These are phyloP conservation scores for Metschnikowia lochheadii DNA, from an alignment of 805 yeast genomes.

Conservation along the genomic window DNA sequence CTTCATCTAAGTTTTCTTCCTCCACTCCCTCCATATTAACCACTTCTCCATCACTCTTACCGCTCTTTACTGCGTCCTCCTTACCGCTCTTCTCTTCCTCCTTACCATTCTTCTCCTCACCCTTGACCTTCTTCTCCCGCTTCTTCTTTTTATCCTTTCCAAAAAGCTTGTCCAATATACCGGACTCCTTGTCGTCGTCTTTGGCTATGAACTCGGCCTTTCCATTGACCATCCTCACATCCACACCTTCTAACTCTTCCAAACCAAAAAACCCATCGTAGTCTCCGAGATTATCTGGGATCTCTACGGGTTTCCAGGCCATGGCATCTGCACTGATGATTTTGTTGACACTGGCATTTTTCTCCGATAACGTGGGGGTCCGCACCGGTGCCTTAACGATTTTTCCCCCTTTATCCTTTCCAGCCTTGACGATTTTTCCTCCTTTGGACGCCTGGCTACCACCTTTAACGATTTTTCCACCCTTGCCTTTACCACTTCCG, in stretches of 20 bases:
- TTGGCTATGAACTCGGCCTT: constrained; percentile 49
- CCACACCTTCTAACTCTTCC: constrained; percentile 93
- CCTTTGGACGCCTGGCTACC: neutral
- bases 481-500: neutral
- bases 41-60: no score
- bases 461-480: no score
- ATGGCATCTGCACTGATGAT: constrained; percentile 49
- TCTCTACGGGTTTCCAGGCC: constrained; percentile 76
- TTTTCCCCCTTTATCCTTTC: neutral
- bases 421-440: constrained; percentile 1
- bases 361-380: constrained; percentile 29
- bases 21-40: no score
- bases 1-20: constrained; percentile 13
- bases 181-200: constrained; percentile 27
- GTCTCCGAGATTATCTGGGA: constrained; percentile 81
- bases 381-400: constrained; percentile 7
- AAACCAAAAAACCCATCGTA: constrained; percentile 89
- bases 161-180: constrained; percentile 22
- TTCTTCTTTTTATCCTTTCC: constrained; percentile 13
- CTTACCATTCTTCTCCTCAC: constrained; percentile 10
- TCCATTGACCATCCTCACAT: constrained; percentile 70
- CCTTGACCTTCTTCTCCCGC: constrained; percentile 10
- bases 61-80: no score
- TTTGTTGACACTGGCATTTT: constrained; percentile 29
- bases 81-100: no score